A percentile compares a stretch with the other conserved stretches of the same genome.
These are phyloP conservation scores for Lodderomyces pseudojiufengensis DNA, from an alignment of 1,139 yeast species.

Conservation along the genomic window DNA sequence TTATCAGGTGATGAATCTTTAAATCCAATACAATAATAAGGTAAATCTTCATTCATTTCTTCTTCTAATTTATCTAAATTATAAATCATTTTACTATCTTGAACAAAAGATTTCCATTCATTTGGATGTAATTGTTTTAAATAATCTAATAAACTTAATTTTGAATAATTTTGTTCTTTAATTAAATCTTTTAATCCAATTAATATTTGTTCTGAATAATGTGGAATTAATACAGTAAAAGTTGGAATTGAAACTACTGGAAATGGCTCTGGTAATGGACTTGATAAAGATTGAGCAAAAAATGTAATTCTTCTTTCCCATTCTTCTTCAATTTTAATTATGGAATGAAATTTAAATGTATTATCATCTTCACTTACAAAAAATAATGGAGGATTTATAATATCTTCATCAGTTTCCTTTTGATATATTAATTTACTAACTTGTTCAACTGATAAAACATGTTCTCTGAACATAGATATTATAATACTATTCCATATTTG, in stretches of 20 bases:
- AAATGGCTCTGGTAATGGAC: slow-evolving; percentile 70
- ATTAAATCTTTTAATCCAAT: slow-evolving; percentile 64
- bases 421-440: slow-evolving; percentile 56
- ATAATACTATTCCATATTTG: slow-evolving; percentile 81
- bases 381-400: slow-evolving; percentile 59
- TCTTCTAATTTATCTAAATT: slow-evolving; percentile 7
- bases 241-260: slow-evolving; percentile 76
- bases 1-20: slow-evolving; percentile 58
- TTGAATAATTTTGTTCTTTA: slow-evolving; percentile 54
- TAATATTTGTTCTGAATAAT: slow-evolving; percentile 72
- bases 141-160: slow-evolving; percentile 69
- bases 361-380: slow-evolving; percentile 73
- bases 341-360: slow-evolving; percentile 31
- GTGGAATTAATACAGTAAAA: slow-evolving; percentile 84
- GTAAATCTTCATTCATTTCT: slow-evolving; percentile 46
- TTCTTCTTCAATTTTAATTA: slow-evolving; percentile 56
- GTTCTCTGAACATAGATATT: slow-evolving; percentile 73
- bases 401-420: slow-evolving; percentile 29
- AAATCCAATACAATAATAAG: slow-evolving; percentile 70
- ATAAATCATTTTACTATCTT: slow-evolving; percentile 49
- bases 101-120: slow-evolving; percentile 79
- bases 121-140: slow-evolving; percentile 61
- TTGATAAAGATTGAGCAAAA: slow-evolving; percentile 82
- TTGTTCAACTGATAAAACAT: slow-evolving; percentile 69
- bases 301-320: slow-evolving; percentile 80